A percentile compares a stretch with the other conserved stretches of the same genome.
These are phyloP conservation scores for Pleurotus ostreatus DNA, from an alignment of 768 basidiomycete genomes.

Conservation along the genomic window DNA sequence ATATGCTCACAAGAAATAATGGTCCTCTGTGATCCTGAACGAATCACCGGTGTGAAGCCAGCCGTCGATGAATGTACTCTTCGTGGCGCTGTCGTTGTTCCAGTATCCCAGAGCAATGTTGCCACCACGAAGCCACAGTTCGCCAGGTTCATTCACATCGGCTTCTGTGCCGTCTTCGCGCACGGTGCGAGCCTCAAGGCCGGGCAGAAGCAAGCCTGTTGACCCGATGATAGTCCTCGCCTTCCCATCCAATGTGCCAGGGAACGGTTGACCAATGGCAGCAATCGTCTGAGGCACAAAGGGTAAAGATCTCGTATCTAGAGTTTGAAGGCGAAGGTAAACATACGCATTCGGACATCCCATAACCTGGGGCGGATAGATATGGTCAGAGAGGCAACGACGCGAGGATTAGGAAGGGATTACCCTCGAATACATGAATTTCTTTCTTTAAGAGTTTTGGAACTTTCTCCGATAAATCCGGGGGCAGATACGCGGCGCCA, in stretches of 20 bases:
- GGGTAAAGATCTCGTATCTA: background rate
- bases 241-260: slow-evolving; percentile 43
- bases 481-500: slow-evolving; percentile 69
- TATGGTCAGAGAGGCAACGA: background rate
- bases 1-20: slow-evolving; percentile 58
- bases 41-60: slow-evolving; percentile 78
- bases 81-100: slow-evolving; percentile 64
- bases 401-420: slow-evolving; percentile 6
- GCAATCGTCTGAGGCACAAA: slow-evolving; percentile 46
- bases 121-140: slow-evolving; percentile 53
- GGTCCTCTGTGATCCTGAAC: slow-evolving; percentile 56
- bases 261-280: slow-evolving; percentile 37
- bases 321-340: background rate
- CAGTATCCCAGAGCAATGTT: slow-evolving; percentile 69
- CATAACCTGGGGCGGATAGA: slow-evolving; percentile 45
- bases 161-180: slow-evolving; percentile 57
- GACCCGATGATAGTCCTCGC: slow-evolving; percentile 36
- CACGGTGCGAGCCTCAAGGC: slow-evolving; percentile 59
- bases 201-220: slow-evolving; percentile 58
- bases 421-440: slow-evolving; percentile 42
- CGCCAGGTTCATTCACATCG: slow-evolving; percentile 54
- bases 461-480: slow-evolving; percentile 42
- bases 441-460: slow-evolving; percentile 29
- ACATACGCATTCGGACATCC: slow-evolving; percentile 66
- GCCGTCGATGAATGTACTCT: slow-evolving; percentile 63